Evolutionary conservation across 768 basidiomycete species (phyloP), one percentile per base, ranked within the genome.

Genomic region (Mycena capillaripes): DNA sequence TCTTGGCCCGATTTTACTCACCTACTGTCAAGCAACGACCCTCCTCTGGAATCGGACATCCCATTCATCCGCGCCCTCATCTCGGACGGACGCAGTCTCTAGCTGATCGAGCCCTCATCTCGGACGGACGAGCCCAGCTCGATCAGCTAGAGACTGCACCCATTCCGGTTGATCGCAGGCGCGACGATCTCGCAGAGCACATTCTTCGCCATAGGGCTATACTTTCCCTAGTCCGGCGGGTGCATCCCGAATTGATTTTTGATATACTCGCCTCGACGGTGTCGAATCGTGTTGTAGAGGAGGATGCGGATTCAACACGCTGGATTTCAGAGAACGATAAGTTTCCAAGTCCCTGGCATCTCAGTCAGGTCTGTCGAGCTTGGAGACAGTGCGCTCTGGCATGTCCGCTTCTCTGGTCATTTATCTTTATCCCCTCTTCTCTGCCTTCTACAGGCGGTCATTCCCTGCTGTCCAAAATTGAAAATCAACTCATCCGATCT

Each of bases 201-300:
- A 1, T 62, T 27, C 30, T 44, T 2, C 19, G 36, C 1, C 50
- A 53, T 32, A 14, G 19, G 3, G 48, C 62, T 4, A 29, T 64
- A 30, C 4, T 64, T 1, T 64, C 62, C 1, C 16, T 36, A 3
- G 12, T 64, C 16, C 62, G 62, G 12, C 62, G 62, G 0, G 34
- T 64, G 12, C 62, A 48, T 2, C 34, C 62, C 12, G 62, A 64
- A 19, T 7, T 64, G 16, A 36, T 64, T 17, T 64, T n/a, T 34
- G 62, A 52, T 16, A 64, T 64, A 12, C 38, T 64, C 50, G 1
- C 10, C 14, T n/a, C 19, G 48, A 53, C 50, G 2, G 8, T 40
- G 25, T 9, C 50, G 12, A 10, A 21, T n/a, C n/a, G n/a, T n/a
- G n/a, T n/a, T n/a, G n/a, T n/a, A n/a, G n/a, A n/a, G n/a, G n/a